Conservation (phyloP, 257 asterid species). For the Solanum pinnatisectum region DNA sequence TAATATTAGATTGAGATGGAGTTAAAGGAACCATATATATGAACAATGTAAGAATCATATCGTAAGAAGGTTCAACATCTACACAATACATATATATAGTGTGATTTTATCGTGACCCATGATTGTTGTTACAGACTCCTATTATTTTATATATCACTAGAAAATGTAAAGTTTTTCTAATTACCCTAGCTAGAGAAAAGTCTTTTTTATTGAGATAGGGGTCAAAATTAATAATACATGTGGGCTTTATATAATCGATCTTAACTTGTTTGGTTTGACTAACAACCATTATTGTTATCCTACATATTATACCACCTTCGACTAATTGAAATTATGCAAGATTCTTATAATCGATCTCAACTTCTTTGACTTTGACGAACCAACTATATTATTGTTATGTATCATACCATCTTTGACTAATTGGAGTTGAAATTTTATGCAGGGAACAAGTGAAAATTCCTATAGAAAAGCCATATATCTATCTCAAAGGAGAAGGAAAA, state of each 20-base stretch:
- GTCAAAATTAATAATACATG: not conserved
- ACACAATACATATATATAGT: not conserved
- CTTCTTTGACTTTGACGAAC: not conserved
- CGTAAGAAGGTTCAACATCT: not conserved
- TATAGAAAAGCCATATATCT: constrained; percentile 1
- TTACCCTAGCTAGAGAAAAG: not conserved
- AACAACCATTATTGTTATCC: not conserved
- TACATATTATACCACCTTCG: not conserved
- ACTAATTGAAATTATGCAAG: not conserved
- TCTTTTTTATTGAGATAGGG: not conserved
- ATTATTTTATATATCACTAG: not conserved
- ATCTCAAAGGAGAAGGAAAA: constrained; percentile 7
- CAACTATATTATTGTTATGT: not conserved
- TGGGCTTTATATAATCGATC: not conserved
- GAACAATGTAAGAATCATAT: not conserved
- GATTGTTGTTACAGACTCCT: not conserved
- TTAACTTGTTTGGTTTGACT: not conserved
- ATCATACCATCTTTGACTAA: not conserved
- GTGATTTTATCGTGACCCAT: not conserved
- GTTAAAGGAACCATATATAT: not conserved
- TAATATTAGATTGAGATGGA: not conserved
- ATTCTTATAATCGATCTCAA: not conserved
- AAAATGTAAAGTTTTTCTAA: not conserved
- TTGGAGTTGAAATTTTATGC: not conserved
- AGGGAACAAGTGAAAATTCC: constrained; percentile 8